Evolutionary conservation across 75 land plant species (phyloP).

Genomic region (Azolla pinnata): DNA sequence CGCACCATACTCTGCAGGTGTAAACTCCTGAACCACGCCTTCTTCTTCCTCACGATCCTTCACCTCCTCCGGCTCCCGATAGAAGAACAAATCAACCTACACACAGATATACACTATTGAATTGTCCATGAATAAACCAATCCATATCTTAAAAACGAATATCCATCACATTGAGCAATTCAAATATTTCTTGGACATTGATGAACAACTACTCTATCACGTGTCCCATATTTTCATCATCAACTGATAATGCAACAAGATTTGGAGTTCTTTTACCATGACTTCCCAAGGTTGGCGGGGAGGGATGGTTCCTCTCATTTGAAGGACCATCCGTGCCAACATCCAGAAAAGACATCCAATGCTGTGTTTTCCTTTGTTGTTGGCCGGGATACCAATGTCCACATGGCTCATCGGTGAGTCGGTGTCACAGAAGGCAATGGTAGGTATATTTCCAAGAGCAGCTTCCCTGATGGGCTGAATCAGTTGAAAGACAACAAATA

Average conservation of each 20-base stretch:
- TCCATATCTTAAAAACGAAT: no score
- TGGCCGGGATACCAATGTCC: slow-evolving; percentile 78
- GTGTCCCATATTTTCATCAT: no score
- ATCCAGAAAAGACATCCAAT: slow-evolving; percentile 74
- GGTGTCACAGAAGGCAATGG: slow-evolving; percentile 68
- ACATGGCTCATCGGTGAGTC: slow-evolving; percentile 75
- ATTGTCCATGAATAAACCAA: no score
- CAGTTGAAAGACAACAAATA: background rate
- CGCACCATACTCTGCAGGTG: slow-evolving; percentile 13
- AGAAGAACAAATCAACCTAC: slow-evolving; percentile 62
- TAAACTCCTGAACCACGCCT: slow-evolving; percentile 17
- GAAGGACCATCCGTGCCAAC: slow-evolving; percentile 66
- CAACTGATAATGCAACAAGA: no score
- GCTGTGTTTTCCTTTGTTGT: slow-evolving; percentile 75
- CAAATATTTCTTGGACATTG: no score
- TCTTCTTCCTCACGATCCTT: slow-evolving; percentile 60
- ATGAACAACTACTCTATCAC: no score
- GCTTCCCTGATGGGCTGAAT: slow-evolving; percentile 66
- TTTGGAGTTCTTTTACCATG: no score
- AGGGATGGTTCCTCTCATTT: slow-evolving; percentile 60
- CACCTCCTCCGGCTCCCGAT: slow-evolving; percentile 53
- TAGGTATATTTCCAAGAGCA: slow-evolving; percentile 60
- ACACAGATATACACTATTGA: no score
- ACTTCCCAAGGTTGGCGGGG: slow-evolving; percentile 62
- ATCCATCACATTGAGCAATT: no score